Evolutionary conservation across 2,329 filamentous ascomycete genomes (phyloP), one percentile per base, ranked within the genome.

Genomic region (Fusarium verrucosum): DNA sequence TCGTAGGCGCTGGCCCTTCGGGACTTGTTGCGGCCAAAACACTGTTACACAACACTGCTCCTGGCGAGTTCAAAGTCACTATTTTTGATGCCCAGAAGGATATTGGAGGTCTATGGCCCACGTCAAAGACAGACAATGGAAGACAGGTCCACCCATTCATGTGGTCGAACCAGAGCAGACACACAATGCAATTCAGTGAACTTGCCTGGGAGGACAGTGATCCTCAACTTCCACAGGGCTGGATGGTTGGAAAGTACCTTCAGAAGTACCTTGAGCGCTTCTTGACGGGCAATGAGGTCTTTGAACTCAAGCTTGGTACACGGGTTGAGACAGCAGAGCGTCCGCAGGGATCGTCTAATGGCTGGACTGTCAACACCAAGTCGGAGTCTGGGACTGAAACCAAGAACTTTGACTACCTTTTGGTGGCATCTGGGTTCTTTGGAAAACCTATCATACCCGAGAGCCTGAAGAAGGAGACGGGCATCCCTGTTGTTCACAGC

Each of bases 21-120:
- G 89, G 88, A 32, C 82, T 91, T 20, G 86, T 88, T 16, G 87
- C 87, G 10, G 89, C 89, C 67, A 95, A 94, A 77, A 90, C 88
- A 0, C 81, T 95, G 25, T 81, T 92, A 61, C 81, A 87, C 76
- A 82, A 87, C 71, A 80, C 80, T 28, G 80, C 84, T 0, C 74
- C 76, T 3, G 81, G 76, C 11, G 79, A 80, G 7, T 94, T 92
- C 77, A 79, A 82, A 7, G 88, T 94, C 43, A 89, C 86, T 4
- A 75, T 96, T 22, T 91, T 90, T 70, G 92, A 96, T 44, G 79
- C 83, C 16, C 83, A 87, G 42, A 72, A 81, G 30, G 82, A 85
- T 35, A 82, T 94, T 16, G 92, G 92, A 11, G 92, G 92, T 0
- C 84, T 95, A n/a, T 96, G 92, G 92, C 89, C 89, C 5, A 77